These are phyloP conservation scores for Casuarina cunninghamiana DNA, from an alignment of 306 rosid species.

Conservation along the genomic window DNA sequence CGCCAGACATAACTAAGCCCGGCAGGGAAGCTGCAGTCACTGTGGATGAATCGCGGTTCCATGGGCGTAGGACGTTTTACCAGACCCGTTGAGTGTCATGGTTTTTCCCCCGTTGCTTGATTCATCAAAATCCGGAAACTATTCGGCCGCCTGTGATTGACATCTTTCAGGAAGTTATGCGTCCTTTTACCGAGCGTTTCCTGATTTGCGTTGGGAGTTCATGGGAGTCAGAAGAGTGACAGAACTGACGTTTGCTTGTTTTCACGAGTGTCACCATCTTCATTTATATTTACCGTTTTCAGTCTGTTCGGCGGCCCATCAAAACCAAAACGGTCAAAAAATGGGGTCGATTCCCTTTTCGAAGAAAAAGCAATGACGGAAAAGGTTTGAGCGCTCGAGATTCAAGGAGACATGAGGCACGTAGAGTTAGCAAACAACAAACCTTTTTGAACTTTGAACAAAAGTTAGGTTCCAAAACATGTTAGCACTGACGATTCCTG, in stretches of 20 bases:
- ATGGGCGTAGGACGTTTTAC: too few relatives aligned
- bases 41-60: too few relatives aligned
- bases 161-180: not conserved
- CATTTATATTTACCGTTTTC: too few relatives aligned
- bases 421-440: too few relatives aligned
- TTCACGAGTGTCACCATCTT: not conserved
- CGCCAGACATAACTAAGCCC: too few relatives aligned
- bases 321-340: not conserved
- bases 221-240: not conserved
- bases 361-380: too few relatives aligned
- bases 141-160: not conserved
- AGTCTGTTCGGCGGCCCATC: not conserved
- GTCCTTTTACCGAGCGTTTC: not conserved
- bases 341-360: too few relatives aligned
- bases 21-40: not conserved
- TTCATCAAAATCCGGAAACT: not conserved
- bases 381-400: too few relatives aligned
- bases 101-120: not conserved
- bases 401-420: too few relatives aligned
- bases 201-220: not conserved
- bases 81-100: not conserved
- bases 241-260: not conserved
- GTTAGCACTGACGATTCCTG: too few relatives aligned
- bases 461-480: too few relatives aligned
- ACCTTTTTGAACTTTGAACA: too few relatives aligned